Evolutionary conservation across 768 basidiomycete species (phyloP).

Genomic region (Auriscalpium vulgare): DNA sequence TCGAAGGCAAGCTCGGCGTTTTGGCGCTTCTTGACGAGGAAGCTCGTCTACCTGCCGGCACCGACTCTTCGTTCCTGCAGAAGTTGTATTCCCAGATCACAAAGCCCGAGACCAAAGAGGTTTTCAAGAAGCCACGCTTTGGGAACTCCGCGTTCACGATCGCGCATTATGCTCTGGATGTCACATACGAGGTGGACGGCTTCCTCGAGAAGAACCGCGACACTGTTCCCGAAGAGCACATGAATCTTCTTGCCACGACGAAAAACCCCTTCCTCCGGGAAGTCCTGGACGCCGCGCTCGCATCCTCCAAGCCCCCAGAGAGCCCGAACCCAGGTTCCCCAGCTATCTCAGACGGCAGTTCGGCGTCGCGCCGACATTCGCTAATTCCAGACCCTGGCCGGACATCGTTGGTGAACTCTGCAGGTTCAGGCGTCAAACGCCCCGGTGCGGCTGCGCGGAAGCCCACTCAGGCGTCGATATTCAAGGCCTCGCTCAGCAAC

Average conservation of each 20-base stretch:
- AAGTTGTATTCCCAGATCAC: constrained; percentile 82
- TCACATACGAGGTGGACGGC: constrained; percentile 96
- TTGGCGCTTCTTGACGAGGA: constrained; percentile 94
- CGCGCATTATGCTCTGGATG: constrained; percentile 95
- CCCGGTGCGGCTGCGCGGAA: constrained; percentile 73
- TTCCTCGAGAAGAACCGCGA: constrained; percentile 99
- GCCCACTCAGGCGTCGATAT: constrained; percentile 96
- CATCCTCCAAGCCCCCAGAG: constrained; percentile 59
- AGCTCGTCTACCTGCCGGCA: constrained; percentile 90
- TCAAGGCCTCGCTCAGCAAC: constrained; percentile 88
- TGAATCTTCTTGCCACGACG: constrained; percentile 76
- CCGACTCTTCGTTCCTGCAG: constrained; percentile 85
- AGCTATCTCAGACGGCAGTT: constrained; percentile 69
- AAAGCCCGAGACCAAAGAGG: constrained; percentile 77
- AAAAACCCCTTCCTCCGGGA: constrained; percentile 92
- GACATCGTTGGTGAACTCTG: constrained; percentile 54
- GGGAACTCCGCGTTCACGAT: constrained; percentile 96
- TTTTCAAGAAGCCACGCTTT: constrained; percentile 99
- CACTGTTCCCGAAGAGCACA: constrained; percentile 97
- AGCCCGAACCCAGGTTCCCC: constrained; percentile 68
- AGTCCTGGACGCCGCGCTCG: constrained; percentile 85
- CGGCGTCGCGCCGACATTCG: constrained; percentile 72
- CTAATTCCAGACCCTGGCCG: constrained; percentile 85
- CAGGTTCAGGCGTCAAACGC: constrained; percentile 41
- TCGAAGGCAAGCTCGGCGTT: constrained; percentile 95